phyloP scores from a whole-genome alignment of 2,329 filamentous ascomycete species.

The Domatiomyces catenatus region DNA sequence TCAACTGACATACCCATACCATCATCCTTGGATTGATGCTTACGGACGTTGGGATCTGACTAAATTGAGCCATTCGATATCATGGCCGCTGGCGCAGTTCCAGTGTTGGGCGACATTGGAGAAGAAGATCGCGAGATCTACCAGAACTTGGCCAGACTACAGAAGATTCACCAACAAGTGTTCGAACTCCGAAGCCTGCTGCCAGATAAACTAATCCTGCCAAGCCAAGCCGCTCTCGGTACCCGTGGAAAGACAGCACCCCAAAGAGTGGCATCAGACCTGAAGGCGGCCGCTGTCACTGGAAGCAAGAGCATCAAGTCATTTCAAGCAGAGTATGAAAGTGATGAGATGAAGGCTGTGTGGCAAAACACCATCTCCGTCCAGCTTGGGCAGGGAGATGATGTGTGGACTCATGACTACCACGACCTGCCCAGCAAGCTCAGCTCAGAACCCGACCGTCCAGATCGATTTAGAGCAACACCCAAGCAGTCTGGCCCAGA shows the following conservation, averaged over 20 bases:
- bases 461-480: neutral
- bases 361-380: constrained; percentile 24
- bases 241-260: constrained; percentile 23
- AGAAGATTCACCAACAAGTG: constrained; percentile 15
- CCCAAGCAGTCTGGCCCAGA: neutral
- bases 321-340: constrained; percentile 28
- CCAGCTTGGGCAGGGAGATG: constrained; percentile 24
- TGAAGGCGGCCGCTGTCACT: constrained; percentile 23
- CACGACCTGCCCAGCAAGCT: constrained; percentile 22
- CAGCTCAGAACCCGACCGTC: constrained; percentile 5
- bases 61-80: neutral
- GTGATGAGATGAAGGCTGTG: constrained; percentile 25
- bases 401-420: constrained; percentile 30
- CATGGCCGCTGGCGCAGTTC: neutral
- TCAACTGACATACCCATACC: too few species aligned
- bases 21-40: neutral
- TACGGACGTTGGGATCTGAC: neutral
- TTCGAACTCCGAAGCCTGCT: constrained; percentile 28
- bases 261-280: constrained; percentile 21
- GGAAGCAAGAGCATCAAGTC: constrained; percentile 24
- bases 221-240: constrained; percentile 26
- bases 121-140: constrained; percentile 10
- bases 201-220: constrained; percentile 25
- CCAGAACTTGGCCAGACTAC: constrained; percentile 14
- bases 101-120: neutral